Percentiles rank a stretch among this genome's conserved stretches.
These are phyloP conservation scores for Kwoniella heveanensis DNA, from an alignment of 768 basidiomycete species.

Conservation along the genomic window DNA sequence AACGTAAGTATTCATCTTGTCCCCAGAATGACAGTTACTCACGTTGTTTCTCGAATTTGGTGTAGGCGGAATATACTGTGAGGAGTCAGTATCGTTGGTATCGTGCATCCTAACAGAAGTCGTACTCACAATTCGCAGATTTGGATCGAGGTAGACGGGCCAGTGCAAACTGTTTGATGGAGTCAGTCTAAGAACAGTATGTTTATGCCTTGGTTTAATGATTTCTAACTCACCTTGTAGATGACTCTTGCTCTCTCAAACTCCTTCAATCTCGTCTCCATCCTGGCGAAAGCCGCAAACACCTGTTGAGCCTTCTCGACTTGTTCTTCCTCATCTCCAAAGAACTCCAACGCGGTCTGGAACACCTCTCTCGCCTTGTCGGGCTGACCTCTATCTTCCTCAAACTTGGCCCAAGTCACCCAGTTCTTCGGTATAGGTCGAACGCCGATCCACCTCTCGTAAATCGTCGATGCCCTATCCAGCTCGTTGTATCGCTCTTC, in stretches of 20 bases:
- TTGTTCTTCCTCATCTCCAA: constrained; percentile 78
- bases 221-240: constrained; percentile 72
- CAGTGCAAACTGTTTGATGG: constrained; percentile 75
- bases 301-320: constrained; percentile 89
- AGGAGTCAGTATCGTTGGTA: constrained; percentile 5
- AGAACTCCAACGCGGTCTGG: constrained; percentile 86
- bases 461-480: constrained; percentile 87
- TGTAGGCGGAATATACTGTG: constrained; percentile 82
- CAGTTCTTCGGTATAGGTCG: constrained; percentile 67
- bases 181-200: neutral
- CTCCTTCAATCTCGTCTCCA: constrained; percentile 95
- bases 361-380: constrained; percentile 83
- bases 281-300: constrained; percentile 89
- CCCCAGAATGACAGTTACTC: constrained; percentile 15
- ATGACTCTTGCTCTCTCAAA: constrained; percentile 95
- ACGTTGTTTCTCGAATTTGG: constrained; percentile 95
- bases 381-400: constrained; percentile 63
- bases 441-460: constrained; percentile 66
- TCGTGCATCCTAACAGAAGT: neutral
- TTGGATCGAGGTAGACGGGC: constrained; percentile 89
- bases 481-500: constrained; percentile 89
- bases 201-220: neutral
- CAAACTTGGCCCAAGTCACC: constrained; percentile 70
- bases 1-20: too few species aligned
- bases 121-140: constrained; percentile 62